Conservation (phyloP, 495 filamentous ascomycete genomes). For the Sphaerosporella brunnea region DNA sequence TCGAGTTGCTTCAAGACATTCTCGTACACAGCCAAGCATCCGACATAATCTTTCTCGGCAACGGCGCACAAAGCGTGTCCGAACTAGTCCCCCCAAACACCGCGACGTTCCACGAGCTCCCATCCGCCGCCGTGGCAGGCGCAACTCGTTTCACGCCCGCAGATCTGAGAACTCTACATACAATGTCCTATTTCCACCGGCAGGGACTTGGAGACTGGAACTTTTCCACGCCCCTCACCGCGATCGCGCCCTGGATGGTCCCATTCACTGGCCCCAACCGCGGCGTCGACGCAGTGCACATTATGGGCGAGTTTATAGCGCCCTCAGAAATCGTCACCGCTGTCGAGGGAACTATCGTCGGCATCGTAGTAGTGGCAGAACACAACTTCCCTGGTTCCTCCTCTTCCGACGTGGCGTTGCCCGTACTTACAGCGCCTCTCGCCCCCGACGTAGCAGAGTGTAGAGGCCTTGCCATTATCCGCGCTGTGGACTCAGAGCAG, state of each 20-base stretch:
- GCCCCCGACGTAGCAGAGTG: conserved; percentile 32
- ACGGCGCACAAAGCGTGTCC: conserved; percentile 6
- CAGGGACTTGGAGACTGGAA: conserved; percentile 30
- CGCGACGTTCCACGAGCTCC: conserved; percentile 7
- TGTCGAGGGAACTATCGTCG: conserved; percentile 42
- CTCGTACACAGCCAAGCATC: conserved; percentile 34
- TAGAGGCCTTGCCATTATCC: conserved; percentile 35
- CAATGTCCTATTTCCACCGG: conserved; percentile 46
- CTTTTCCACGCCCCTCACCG: conserved; percentile 31
- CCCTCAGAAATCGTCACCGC: conserved; percentile 34
- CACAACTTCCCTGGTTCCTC: not conserved
- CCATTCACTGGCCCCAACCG: conserved; percentile 34
- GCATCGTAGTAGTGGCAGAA: conserved; percentile 34
- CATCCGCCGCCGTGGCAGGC: conserved; percentile 5
- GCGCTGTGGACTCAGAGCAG: conserved; percentile 30
- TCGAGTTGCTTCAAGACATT: conserved; percentile 40
- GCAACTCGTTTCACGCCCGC: conserved; percentile 33
- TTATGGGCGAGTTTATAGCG: conserved; percentile 31
- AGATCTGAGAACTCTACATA: conserved; percentile 46
- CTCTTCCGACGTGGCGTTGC: not conserved
- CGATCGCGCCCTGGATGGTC: conserved; percentile 36
- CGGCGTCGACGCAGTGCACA: conserved; percentile 36
- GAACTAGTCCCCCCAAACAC: conserved; percentile 7
- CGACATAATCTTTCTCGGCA: conserved; percentile 29
- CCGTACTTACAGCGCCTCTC: conserved; percentile 28